Base-by-base conservation (phyloP, 805 yeast species). In the Cyberlindnera veronae region DNA sequence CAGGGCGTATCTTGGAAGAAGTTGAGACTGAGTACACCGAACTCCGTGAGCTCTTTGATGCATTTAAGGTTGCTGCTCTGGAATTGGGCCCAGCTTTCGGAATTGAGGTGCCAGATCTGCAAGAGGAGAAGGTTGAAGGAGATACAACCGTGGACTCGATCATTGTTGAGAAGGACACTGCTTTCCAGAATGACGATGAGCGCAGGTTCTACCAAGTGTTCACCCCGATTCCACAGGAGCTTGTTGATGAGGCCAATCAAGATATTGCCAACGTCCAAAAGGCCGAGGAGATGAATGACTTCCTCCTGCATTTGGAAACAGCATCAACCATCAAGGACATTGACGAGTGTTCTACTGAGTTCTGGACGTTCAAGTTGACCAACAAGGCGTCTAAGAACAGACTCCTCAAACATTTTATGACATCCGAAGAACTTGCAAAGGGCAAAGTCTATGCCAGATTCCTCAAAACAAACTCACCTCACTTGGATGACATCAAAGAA, bases 361-460 rank as follows among this genome's bases (percentile, higher is more conserved):
- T 74, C 57, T 74, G 83, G 75, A 38, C 45, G 4, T 48, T 60
- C n/a, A 62, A 61, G 8, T 60, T 87, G 18, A 75, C 81, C 55
- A 85, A 84, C 53, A 86, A 82, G 57, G 89, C 93, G 0, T 78
- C 95, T 0, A 73, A 71, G 34, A 74, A 77, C 47, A 67, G 87
- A 48, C 55, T 89, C 7, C 53, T 76, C 35, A 74, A 71, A 38
- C 77, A 77, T 53, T 73, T 86, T 40, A 61, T 69, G 6, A 76
- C 74, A 17, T 64, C 71, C 34, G 59, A 66, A 32, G 74, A 75
- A 43, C 55, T 74, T 49, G 63, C 69, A 26, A 69, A 67, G 45
- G 61, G 73, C 21, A 71, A 64, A 42, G 66, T 72, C 33, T 82
- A 75, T 58, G 76, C 84, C 0, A 69, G 95, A 39, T 84, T 89